Evolutionary conservation across 2,329 filamentous ascomycete species (phyloP).

Genomic region (Aspergillus neotritici): DNA sequence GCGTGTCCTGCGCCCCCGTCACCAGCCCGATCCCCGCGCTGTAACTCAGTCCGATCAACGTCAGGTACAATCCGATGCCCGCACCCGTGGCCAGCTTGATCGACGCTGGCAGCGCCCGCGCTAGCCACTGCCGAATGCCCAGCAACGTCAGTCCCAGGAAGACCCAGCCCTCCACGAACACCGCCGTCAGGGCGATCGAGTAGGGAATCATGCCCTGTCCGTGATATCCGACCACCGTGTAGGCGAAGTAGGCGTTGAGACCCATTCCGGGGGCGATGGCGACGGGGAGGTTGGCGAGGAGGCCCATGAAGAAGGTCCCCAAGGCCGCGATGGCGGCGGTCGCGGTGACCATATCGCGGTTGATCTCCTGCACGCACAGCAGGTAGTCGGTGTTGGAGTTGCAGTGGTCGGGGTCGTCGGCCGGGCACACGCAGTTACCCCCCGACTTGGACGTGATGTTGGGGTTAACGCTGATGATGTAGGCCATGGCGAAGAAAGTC

Average conservation of each 20-base stretch:
- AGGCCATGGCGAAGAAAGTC: conserved; percentile 76
- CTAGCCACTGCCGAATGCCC: conserved; percentile 82
- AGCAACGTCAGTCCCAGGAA: conserved; percentile 75
- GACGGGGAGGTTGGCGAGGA: conserved; percentile 75
- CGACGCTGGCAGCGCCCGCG: conserved; percentile 71
- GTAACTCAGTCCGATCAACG: conserved; percentile 63
- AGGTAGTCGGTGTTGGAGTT: conserved; percentile 43
- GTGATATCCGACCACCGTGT: conserved; percentile 71
- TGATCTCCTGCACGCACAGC: conserved; percentile 51
- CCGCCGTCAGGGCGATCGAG: conserved; percentile 70
- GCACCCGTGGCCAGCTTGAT: conserved; percentile 84
- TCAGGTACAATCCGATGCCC: conserved; percentile 75
- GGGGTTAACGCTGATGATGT: conserved; percentile 65
- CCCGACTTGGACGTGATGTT: conserved; percentile 66
- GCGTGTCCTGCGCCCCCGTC: conserved; percentile 62
- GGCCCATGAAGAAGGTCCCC: conserved; percentile 75
- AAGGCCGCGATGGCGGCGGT: conserved; percentile 78
- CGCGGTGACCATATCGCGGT: conserved; percentile 75
- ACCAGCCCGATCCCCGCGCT: conserved; percentile 76
- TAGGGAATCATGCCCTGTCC: conserved; percentile 70
- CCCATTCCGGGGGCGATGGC: conserved; percentile 72
- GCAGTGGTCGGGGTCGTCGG: conserved; percentile 42
- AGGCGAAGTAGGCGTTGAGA: conserved; percentile 82
- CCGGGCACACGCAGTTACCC: conserved; percentile 69
- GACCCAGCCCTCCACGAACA: conserved; percentile 82